Evolutionary conservation across 352 stramenopile genomes (phyloP), one percentile per base, ranked within the genome.

Genomic region (Phytophthora hybrid): DNA sequence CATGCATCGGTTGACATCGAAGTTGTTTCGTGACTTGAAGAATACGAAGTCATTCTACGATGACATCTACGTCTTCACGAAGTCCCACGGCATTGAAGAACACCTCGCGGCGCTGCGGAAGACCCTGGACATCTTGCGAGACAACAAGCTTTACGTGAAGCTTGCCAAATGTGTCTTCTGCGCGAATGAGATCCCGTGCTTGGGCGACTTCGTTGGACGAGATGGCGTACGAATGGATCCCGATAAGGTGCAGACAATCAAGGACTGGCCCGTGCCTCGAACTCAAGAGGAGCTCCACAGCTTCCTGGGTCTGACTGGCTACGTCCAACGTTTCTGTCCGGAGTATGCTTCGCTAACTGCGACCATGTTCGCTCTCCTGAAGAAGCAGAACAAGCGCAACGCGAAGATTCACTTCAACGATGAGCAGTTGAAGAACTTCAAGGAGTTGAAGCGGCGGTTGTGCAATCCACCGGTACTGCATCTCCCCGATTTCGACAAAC

Each of bases 1-100:
- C 16, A 55, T 69, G 37, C 52, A 63, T 57, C 53, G 51, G 23
- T 26, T 70, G 44, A 58, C 54, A 9, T 57, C 53, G 19, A 64
- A 64, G 10, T 16, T 71, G 1, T 71, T 64, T 31, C 46, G 44
- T 5, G 31, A 6, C 8, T 39, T 64, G 39, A 14, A 44, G 37
- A 46, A 58, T 6, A 64, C 54, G 54, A 63, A 58, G 41, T 58
- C 55, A 1, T 64, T 64, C 13, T 71, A 59, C 23, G 44, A 71
- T 14, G 64, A 56, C 32, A 68, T 61, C 7, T 68, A 68, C 34
- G 59, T 60, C 51, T 68, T 60, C 34, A 60, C 34, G 16, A 60
- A 71, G 46, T 47, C 54, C 1, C 21, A 11, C 13, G 23, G 54
- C 1, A 41, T 71, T 7, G 34, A 65, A 53, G 21, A 59, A 2